Evolutionary conservation across 2,329 filamentous ascomycete genomes (phyloP), one percentile per base, ranked within the genome.

Genomic region (Colletotrichum acutatum): DNA sequence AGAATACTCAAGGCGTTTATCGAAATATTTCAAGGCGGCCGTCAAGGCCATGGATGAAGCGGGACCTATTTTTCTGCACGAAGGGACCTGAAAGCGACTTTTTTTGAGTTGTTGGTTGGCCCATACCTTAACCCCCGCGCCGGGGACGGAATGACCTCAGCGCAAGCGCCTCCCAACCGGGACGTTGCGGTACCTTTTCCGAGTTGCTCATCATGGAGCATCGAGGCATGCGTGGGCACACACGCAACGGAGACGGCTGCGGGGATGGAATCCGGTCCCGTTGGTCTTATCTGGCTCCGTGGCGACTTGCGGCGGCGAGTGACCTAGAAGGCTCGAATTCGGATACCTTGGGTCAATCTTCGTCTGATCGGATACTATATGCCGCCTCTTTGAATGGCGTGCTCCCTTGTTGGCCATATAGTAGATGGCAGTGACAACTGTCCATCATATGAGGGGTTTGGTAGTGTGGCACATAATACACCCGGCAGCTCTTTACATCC

Each of bases 11-110:
- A 63, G 16, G 14, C 7, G 19, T 14, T 52, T 26, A n/a, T 37
- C 16, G n/a, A 42, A 3, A 22, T 19, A n/a, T 14, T 24, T 8
- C 22, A 30, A 22, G 14, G 32, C 2, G 19, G 22, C 16, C 5
- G 30, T 32, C 30, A 19, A 2, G 14, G 28, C 19, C 32, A 24
- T 37, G 14, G 24, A n/a, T 54, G 11, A 26, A 14, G 26, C 12
- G 24, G 49, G 49, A 12, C 37, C 34, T 64, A 22, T 64, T 9
- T 14, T 30, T 14, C 58, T 68, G 69, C 64, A 63, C 34, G 49
- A 68, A 62, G 64, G 64, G 64, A 58, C 34, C 37, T 68, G 58
- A 58, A 52, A 71, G 37, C 34, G 69, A 57, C 52, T 8, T 42
- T 8, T 42, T 37, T 62, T 42, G 49, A 58, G n/a, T 65, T 56